Percentiles rank a stretch among this genome's conserved stretches.
Evolutionary conservation across 1,139 yeast genomes (phyloP).

Genomic region (Candida mesenterica): DNA sequence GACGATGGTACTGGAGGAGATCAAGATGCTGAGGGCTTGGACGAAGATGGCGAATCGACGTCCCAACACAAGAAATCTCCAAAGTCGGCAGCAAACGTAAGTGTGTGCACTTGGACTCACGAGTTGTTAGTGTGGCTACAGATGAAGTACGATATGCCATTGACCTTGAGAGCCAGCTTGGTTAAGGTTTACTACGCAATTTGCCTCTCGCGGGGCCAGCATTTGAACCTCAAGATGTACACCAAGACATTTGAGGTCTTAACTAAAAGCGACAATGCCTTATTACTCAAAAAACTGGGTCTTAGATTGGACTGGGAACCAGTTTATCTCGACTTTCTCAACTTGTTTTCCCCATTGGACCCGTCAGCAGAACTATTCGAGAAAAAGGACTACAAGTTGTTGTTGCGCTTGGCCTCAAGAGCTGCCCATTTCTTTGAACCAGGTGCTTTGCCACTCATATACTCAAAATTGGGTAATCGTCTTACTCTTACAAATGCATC

Average conservation of each 20-base stretch:
- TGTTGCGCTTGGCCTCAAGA: constrained; percentile 45
- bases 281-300: constrained; percentile 34
- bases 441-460: constrained; percentile 37
- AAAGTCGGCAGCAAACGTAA: constrained; percentile 69
- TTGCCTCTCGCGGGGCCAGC: constrained; percentile 74
- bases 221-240: constrained; percentile 58
- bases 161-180: constrained; percentile 57
- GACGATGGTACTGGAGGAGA: constrained; percentile 30
- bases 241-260: constrained; percentile 63
- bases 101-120: constrained; percentile 84
- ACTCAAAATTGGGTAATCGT: constrained; percentile 40
- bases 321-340: constrained; percentile 37
- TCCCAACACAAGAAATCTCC: constrained; percentile 59
- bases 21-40: constrained; percentile 29
- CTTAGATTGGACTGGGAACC: constrained; percentile 54
- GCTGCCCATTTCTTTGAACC: constrained; percentile 47
- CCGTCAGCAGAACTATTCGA: constrained; percentile 32
- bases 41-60: constrained; percentile 37
- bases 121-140: constrained; percentile 78
- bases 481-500: constrained; percentile 61
- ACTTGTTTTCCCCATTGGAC: constrained; percentile 35
- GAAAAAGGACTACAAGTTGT: constrained; percentile 41
- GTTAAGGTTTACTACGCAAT: constrained; percentile 73
- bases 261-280: constrained; percentile 45
- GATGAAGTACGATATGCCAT: constrained; percentile 81